Percentiles rank a stretch among this genome's conserved stretches.
Conservation (phyloP, 176 grass and related monocot genomes). For the Alloteropsis semialata region DNA sequence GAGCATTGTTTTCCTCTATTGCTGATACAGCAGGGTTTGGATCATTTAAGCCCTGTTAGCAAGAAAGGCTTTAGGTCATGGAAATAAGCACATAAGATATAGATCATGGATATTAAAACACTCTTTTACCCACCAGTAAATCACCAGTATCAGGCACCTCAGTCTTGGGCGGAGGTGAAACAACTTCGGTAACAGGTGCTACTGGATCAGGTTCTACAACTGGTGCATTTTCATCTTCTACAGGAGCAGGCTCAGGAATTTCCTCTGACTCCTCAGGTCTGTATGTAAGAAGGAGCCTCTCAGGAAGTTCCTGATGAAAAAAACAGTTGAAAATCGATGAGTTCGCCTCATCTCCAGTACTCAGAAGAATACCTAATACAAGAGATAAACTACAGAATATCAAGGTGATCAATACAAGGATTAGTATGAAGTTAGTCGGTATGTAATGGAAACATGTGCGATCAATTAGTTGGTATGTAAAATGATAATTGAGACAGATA, state of each 20-base stretch:
- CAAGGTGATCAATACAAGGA: neutral
- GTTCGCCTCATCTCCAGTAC: neutral
- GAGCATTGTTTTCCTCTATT: slow-evolving; percentile 92
- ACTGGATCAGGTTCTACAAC: slow-evolving; percentile 46
- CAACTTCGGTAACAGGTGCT: slow-evolving; percentile 45
- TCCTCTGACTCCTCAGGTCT: slow-evolving; percentile 73
- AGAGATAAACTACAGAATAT: neutral
- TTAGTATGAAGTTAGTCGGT: neutral
- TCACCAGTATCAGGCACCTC: slow-evolving; percentile 58
- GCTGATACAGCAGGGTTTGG: slow-evolving; percentile 67
- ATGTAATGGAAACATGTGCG: neutral
- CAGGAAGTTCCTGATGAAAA: slow-evolving; percentile 82
- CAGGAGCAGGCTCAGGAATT: slow-evolving; percentile 40
- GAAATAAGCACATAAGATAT: slow-evolving; percentile 22
- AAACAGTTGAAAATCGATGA: slow-evolving; percentile 2
- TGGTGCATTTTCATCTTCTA: slow-evolving; percentile 65
- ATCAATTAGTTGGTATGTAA: neutral
- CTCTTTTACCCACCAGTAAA: slow-evolving; percentile 69
- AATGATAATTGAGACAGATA: neutral
- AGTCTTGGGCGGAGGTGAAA: slow-evolving; percentile 46
- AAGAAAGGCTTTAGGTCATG: slow-evolving; percentile 22
- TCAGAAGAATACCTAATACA: neutral
- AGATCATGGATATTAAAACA: neutral
- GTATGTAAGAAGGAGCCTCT: slow-evolving; percentile 95
- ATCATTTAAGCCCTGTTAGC: slow-evolving; percentile 70